A percentile compares a stretch with the other conserved stretches of the same genome.
These are phyloP conservation scores for Aspergillus pseudoglaucus DNA, from an alignment of 2,329 filamentous ascomycete species.

Conservation along the genomic window DNA sequence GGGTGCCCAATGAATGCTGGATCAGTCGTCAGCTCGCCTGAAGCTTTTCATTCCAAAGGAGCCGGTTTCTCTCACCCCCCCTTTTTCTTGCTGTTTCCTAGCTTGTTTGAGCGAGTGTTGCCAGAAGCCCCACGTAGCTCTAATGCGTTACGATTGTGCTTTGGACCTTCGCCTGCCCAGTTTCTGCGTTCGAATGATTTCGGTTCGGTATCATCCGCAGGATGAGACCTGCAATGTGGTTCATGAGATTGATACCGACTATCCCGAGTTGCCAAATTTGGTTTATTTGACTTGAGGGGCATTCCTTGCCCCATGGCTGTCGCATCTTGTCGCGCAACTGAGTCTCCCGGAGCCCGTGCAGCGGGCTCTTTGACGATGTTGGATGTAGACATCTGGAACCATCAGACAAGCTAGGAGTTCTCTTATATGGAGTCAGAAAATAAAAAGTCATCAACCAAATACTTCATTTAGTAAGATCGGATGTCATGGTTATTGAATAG, in stretches of 20 bases:
- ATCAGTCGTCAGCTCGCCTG: slow-evolving; percentile 5
- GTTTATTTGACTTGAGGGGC: not conserved
- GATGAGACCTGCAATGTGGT: not conserved
- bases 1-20: slow-evolving; percentile 75
- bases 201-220: not conserved
- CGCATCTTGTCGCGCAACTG: not conserved
- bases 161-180: not conserved
- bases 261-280: not conserved
- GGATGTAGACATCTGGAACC: not conserved
- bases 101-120: not conserved
- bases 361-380: not conserved
- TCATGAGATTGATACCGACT: not conserved
- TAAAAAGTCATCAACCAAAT: not conserved
- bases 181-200: not conserved
- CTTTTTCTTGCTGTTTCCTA: not conserved
- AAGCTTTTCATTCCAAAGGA: not conserved
- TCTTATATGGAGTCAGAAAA: not conserved
- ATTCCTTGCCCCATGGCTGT: not conserved
- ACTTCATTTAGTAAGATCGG: not conserved
- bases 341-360: not conserved
- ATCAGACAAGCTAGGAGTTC: not conserved
- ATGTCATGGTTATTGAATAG: not conserved
- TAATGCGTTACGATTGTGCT: not conserved
- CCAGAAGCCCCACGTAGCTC: not conserved
- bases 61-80: not conserved